Base-by-base conservation (phyloP, 345 rosid genomes). In the Citrus medica region DNA sequence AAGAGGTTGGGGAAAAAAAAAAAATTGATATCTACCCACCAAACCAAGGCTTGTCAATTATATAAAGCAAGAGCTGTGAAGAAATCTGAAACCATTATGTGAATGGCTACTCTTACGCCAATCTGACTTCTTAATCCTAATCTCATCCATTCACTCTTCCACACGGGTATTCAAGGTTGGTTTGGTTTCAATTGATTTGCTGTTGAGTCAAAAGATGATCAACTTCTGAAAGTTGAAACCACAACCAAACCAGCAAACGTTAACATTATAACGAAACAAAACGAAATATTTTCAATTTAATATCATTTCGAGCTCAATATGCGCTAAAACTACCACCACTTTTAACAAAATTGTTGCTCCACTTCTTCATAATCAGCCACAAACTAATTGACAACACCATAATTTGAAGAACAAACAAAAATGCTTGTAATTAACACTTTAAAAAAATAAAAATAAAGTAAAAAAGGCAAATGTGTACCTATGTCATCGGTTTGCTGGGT, bases 401-500 rank as follows among this genome's bases (percentile, higher is more conserved):
- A 33, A 28, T n/a, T 9, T 40, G 46, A 40, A 40, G 46, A 40
- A 40, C 13, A 40, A 40, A 40, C 46, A 40, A 40, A 40, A 40
- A 9, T 40, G 46, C 46, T 40, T 40, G 13, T 40, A 40, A 40
- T 40, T 40, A 40, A 9, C 46, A 40, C 1, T 40, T 8, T 9
- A 40, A 40, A 40, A 40, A 28, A n/a, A 65, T 37, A 19, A 48
- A 56, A 59, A 33, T 33, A 7, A 13, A 63, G 46, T 40, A 35
- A 60, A 37, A 13, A 13, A 62, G n/a, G 53, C 40, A 71, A 67
- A 40, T 60, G 73, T 75, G 73, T 74, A 92, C 98, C 97, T 92
- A 97, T 81, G 94, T 96, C 99, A 96, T 96, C 84, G 99, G 95
- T 84, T 94, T 96, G 69, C 98, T 40, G 46, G 46, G 12, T 9